Conservation (phyloP, 2,329 filamentous ascomycete species). For the Aaosphaeria pasadenensis region DNA sequence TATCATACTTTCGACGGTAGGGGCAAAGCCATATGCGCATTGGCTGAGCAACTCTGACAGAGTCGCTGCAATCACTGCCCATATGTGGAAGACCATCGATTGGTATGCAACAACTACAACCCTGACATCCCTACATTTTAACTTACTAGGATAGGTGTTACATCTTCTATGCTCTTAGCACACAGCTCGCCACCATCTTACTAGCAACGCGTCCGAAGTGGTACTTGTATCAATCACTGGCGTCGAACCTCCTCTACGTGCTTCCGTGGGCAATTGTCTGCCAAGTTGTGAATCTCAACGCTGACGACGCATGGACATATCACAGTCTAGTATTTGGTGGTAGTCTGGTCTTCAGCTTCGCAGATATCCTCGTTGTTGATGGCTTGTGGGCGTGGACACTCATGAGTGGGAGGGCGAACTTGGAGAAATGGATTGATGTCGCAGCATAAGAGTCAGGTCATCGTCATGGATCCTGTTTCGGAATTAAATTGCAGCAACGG, state of each 20-base stretch:
- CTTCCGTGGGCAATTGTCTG: constrained; percentile 68
- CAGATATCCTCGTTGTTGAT: constrained; percentile 52
- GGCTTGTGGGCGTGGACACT: constrained; percentile 43
- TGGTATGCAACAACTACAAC: too few relatives aligned
- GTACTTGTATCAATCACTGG: constrained; percentile 67
- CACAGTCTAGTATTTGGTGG: constrained; percentile 67
- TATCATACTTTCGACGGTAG: constrained; percentile 54
- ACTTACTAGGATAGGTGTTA: constrained; percentile 55
- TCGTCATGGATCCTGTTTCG: too few relatives aligned
- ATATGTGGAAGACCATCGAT: constrained; percentile 60
- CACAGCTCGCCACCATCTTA: constrained; percentile 63
- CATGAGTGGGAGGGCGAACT: too few relatives aligned
- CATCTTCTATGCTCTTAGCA: constrained; percentile 65
- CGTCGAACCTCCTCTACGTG: constrained; percentile 66
- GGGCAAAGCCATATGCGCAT: constrained; percentile 58
- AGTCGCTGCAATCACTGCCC: constrained; percentile 59
- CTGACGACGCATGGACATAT: constrained; percentile 63
- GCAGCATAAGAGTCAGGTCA: too few relatives aligned
- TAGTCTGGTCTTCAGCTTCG: constrained; percentile 65
- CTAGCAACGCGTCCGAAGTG: constrained; percentile 62
- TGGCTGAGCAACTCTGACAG: constrained; percentile 58
- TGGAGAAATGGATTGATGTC: too few relatives aligned
- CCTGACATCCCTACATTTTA: too few relatives aligned
- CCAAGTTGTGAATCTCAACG: constrained; percentile 37
- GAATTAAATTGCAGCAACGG: too few relatives aligned